phyloP scores from a whole-genome alignment of 2,329 filamentous ascomycete species.

The Aspergillus sp. region DNA sequence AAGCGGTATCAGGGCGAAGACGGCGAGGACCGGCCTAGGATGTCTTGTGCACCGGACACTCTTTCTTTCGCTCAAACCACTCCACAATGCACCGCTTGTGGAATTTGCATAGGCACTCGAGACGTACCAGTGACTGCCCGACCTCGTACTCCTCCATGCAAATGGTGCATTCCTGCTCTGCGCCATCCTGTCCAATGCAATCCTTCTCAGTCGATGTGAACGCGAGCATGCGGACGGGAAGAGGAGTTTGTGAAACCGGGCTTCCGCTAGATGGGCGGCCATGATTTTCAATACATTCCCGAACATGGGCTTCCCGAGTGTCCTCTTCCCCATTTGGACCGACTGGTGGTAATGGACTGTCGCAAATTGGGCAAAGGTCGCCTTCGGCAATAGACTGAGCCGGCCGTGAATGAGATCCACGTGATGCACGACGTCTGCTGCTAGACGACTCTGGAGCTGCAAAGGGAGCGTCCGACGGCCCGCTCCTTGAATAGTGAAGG shows the following conservation, averaged over 20 bases:
- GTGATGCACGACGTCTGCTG: slow-evolving; percentile 2
- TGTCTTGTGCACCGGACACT: slow-evolving; percentile 62
- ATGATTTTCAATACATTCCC: slow-evolving; percentile 44
- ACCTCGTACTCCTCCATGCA: slow-evolving; percentile 65
- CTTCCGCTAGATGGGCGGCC: slow-evolving; percentile 21
- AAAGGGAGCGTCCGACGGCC: slow-evolving; percentile 7
- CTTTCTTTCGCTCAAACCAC: slow-evolving; percentile 60
- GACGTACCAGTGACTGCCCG: slow-evolving; percentile 58
- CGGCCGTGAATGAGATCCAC: slow-evolving; percentile 6
- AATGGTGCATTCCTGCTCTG: slow-evolving; percentile 60
- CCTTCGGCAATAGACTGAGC: slow-evolving; percentile 38
- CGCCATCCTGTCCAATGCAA: slow-evolving; percentile 55
- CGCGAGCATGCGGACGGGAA: slow-evolving; percentile 39
- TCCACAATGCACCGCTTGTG: slow-evolving; percentile 60
- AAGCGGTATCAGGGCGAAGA: neutral
- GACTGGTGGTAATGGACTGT: slow-evolving; percentile 39
- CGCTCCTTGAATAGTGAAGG: slow-evolving; percentile 6
- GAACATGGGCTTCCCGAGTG: slow-evolving; percentile 46
- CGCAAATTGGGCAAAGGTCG: slow-evolving; percentile 50
- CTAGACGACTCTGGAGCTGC: slow-evolving; percentile 3
- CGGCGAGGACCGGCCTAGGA: slow-evolving; percentile 14
- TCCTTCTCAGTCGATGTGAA: slow-evolving; percentile 65
- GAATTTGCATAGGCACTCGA: slow-evolving; percentile 66
- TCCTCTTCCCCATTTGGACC: slow-evolving; percentile 39
- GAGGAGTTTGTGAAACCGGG: slow-evolving; percentile 23